Conservation (phyloP, 306 rosid species). For the Dalbergia cultrata region DNA sequence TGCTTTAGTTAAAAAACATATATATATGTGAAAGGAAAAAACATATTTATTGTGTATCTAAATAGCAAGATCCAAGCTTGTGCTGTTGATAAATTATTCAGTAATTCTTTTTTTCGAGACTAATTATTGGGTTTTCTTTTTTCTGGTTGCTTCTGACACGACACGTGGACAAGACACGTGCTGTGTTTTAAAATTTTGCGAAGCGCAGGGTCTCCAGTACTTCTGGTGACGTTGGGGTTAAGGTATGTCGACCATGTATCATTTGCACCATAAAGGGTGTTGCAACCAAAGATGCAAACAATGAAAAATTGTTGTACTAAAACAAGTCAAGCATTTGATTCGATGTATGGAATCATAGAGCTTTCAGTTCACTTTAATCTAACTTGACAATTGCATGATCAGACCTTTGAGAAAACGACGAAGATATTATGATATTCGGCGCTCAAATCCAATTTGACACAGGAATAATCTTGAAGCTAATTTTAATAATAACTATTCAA, state of each 20-base stretch:
- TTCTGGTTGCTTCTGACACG: constrained; percentile 20
- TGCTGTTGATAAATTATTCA: constrained; percentile 36
- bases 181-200: constrained; percentile 9
- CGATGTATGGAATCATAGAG: constrained; percentile 1
- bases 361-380: not conserved
- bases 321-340: constrained; percentile 4
- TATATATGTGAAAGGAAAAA: constrained; percentile 6
- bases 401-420: not conserved
- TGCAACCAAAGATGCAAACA: not conserved
- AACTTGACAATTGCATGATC: not conserved
- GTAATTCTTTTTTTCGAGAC: not conserved
- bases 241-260: not conserved
- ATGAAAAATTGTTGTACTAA: not conserved
- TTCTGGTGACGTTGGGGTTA: not conserved
- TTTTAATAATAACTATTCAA: not conserved
- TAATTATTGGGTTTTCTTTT: not conserved
- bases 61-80: constrained; percentile 52
- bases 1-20: not conserved
- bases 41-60: constrained; percentile 37
- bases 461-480: not conserved
- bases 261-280: not conserved
- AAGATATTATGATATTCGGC: not conserved
- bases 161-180: constrained; percentile 52
- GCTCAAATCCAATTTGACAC: not conserved
- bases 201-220: not conserved